Conservation (phyloP, 306 rosid genomes). For the Bauhinia variegata region DNA sequence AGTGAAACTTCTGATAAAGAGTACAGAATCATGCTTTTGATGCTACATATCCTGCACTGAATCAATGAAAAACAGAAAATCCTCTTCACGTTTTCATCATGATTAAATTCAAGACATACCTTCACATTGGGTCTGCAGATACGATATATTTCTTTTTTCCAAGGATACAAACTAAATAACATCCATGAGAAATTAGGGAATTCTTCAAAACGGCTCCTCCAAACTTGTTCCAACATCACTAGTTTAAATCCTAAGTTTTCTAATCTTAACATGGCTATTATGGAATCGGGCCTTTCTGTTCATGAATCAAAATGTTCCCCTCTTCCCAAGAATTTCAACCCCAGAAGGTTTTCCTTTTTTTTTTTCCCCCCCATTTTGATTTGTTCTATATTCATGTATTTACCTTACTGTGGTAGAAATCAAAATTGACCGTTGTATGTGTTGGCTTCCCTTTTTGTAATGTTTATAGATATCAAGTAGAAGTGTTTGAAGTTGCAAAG, state of each 20-base stretch:
- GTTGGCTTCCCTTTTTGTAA: background rate
- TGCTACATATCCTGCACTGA: too few relatives aligned
- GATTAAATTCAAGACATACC: too few relatives aligned
- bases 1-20: too few relatives aligned
- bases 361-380: background rate
- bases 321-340: slow-evolving; percentile 38
- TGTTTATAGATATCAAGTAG: slow-evolving; percentile 51
- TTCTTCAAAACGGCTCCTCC: too few relatives aligned
- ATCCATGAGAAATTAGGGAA: too few relatives aligned
- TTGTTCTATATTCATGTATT: background rate
- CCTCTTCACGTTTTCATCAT: too few relatives aligned
- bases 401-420: background rate
- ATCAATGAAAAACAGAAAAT: too few relatives aligned
- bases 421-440: background rate
- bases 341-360: slow-evolving; percentile 56
- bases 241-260: background rate
- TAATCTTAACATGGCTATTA: background rate
- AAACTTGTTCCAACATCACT: too few relatives aligned
- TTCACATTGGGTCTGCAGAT: too few relatives aligned
- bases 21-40: too few relatives aligned
- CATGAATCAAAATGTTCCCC: slow-evolving; percentile 21
- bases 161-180: too few relatives aligned
- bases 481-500: slow-evolving; percentile 59
- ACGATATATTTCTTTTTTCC: too few relatives aligned
- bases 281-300: background rate